A percentile compares a stretch with the other conserved stretches of the same genome.
Conservation (phyloP, 768 basidiomycete genomes). For the Tylopilus plumbeoviolaceoides region DNA sequence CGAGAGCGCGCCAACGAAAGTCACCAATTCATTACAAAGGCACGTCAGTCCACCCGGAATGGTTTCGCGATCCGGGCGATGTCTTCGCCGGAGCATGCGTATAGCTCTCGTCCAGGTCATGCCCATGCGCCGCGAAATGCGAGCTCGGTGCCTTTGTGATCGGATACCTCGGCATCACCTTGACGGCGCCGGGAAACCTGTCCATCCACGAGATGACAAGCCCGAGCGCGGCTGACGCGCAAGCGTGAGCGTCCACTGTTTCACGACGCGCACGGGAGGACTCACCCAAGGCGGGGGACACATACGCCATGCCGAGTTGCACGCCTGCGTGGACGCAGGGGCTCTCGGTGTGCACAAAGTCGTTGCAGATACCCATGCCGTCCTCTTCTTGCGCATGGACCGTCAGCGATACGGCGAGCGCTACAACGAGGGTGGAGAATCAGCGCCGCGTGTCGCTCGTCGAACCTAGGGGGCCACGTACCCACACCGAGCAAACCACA, state of each 20-base stretch:
- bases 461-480: slow-evolving; percentile 1
- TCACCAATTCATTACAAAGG: slow-evolving; percentile 12
- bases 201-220: slow-evolving; percentile 25
- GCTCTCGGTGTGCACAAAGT: slow-evolving; percentile 23
- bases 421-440: slow-evolving; percentile 3
- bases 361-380: slow-evolving; percentile 23
- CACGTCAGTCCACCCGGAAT: slow-evolving; percentile 23
- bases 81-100: slow-evolving; percentile 9
- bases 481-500: slow-evolving; percentile 18
- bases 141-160: slow-evolving; percentile 32
- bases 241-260: neutral
- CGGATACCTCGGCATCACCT: slow-evolving; percentile 23
- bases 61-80: slow-evolving; percentile 7
- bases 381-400: slow-evolving; percentile 24
- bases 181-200: slow-evolving; percentile 24
- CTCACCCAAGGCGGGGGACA: slow-evolving; percentile 28
- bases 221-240: slow-evolving; percentile 17
- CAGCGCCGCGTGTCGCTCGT: neutral
- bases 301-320: slow-evolving; percentile 29
- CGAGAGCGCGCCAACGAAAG: neutral
- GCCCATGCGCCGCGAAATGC: slow-evolving; percentile 17
- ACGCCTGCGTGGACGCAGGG: slow-evolving; percentile 21
- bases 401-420: slow-evolving; percentile 20
- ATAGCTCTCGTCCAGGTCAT: slow-evolving; percentile 22
- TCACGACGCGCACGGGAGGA: neutral